Base-by-base conservation (phyloP, 228 moss, liverwort and hornwort species). In the Sphagnum fallax region DNA sequence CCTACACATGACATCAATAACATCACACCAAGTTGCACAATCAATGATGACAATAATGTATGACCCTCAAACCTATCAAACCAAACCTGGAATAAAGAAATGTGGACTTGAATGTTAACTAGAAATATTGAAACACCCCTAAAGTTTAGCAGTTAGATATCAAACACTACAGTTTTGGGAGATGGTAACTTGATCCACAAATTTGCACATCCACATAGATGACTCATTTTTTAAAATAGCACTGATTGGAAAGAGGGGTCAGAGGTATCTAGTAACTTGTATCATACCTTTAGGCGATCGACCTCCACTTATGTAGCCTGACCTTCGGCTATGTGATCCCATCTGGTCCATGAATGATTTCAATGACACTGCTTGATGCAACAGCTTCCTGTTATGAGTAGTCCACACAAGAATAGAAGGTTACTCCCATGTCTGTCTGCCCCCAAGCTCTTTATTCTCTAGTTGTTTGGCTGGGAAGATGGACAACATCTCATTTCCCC, bases 341-440 rank as follows among this genome's bases (percentile, higher is more conserved):
- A 87, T 80, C 4, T 83, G 77, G 65, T 83, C 80, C 59, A 80
- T 87, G 32, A 87, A 51, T 6, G 74, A 60, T 71, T 73, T 63
- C 67, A 87, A 72, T 48, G 83, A 78, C 5, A 73, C 80, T 60
- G 83, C 83, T 71, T 80, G 74, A 12, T 73, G 72, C 14, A 87
- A 16, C 65, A 87, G 71, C 50, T 70, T 83, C 65, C 87, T 87
- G 83, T 67, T 47, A 32, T 32, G 32, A 32, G 18, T 32, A 48
- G 15, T 49, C 59, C 12, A 53, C 5, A 14, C 13, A 62, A 6
- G 48, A 48, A 4, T 49, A 32, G 1, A 32, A 32, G 2, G 32
- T 32, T 32, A 32, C 32, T 32, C 32, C 32, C 32, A 32, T 32
- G 32, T 32, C 32, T 32, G 32, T 32, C 32, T 32, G 32, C 32